Base-by-base conservation (phyloP, 2,329 filamentous ascomycete species). In the Arthrocladium fulminans region DNA sequence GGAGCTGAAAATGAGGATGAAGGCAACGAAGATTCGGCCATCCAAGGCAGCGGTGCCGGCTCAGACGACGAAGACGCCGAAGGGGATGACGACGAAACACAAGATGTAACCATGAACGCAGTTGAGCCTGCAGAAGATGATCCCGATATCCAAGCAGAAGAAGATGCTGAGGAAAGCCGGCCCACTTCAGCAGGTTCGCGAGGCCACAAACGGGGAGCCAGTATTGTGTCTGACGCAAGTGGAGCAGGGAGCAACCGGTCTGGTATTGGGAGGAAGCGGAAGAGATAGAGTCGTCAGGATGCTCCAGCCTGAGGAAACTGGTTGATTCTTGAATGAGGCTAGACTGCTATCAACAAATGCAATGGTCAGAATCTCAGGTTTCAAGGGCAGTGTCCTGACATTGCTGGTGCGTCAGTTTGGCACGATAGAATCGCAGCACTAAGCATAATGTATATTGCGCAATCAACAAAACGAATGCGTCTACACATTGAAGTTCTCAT, bases 161-260 rank as follows among this genome's bases (percentile, higher is more conserved):
- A 44, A 10, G 52, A 51, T 20, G 51, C 38, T 5, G 39, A 54
- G 32, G 51, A 44, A 42, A 17, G 41, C 46, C 23, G 48, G 35
- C 25, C 42, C 8, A 35, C 30, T 20, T 51, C 49, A 34, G 38
- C 45, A 30, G 24, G 29, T 37, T 35, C 46, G 44, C 29, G 45
- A 43, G 34, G 50, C 44, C 82, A 84, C 54, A 94, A 94, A 70
- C 77, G 88, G 51, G 92, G 87, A 62, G 86, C 86, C 1, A 94
- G 87, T 63, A 86, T 88, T 25, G 64, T 94, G 46, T 90, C 86
- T 63, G 71, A 73, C 13, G 69, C 70, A 4, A 88, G 84, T 62
- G 52, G 49, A 27, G 50, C 57, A 3, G 54, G 57, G 10, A 60
- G 57, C 42, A 59, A 58, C 48, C 54, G 57, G 7, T 58, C 56